Evolutionary conservation across 768 basidiomycete genomes (phyloP).

Genomic region (Dentipellis sp.): DNA sequence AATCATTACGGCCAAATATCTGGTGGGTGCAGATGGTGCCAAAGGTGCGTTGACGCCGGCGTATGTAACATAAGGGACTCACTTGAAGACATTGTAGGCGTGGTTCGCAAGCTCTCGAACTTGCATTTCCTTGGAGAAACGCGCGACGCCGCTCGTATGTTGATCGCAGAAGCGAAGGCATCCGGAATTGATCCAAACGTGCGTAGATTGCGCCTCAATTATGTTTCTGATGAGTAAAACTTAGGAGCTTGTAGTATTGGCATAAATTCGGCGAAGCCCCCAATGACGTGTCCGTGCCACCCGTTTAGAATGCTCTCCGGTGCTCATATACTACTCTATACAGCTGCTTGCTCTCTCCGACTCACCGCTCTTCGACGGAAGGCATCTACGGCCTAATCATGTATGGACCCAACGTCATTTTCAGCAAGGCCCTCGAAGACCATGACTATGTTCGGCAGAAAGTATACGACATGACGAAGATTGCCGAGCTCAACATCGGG

Average conservation of each 20-base stretch:
- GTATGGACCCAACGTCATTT: background rate
- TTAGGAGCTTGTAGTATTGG: background rate
- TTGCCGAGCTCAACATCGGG: background rate
- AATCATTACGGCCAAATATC: background rate
- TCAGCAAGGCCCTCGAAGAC: background rate
- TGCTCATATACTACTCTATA: background rate
- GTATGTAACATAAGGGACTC: background rate
- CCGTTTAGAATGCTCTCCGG: background rate
- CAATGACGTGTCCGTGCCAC: background rate
- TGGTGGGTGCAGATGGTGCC: conserved; percentile 6
- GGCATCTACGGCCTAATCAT: background rate
- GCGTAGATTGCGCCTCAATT: background rate
- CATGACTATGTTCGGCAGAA: background rate
- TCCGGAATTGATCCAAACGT: background rate
- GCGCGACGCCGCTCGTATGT: background rate
- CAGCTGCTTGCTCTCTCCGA: background rate
- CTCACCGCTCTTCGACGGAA: background rate
- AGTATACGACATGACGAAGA: background rate
- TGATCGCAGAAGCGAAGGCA: background rate
- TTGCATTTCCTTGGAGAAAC: conserved; percentile 1
- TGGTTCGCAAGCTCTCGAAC: background rate
- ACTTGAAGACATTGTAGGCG: background rate
- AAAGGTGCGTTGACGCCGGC: background rate
- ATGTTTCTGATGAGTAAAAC: background rate
- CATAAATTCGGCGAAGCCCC: background rate